phyloP scores from a whole-genome alignment of 306 rosid genomes.

The Rosa rugosa region DNA sequence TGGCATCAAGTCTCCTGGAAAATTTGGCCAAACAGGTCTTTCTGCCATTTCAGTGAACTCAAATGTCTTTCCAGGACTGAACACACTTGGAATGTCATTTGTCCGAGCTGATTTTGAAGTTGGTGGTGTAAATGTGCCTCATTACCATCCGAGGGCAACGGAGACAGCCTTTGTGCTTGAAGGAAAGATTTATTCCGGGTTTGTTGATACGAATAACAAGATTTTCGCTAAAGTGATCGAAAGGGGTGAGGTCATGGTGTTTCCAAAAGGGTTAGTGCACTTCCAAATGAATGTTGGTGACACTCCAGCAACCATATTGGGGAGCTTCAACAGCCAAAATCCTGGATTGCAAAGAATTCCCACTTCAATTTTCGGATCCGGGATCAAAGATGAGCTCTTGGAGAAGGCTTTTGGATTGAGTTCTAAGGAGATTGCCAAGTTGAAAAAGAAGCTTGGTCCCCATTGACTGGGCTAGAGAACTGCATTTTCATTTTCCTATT shows the following conservation, averaged over 20 bases:
- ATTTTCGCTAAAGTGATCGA: slow-evolving; percentile 75
- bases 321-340: slow-evolving; percentile 92
- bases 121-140: slow-evolving; percentile 83
- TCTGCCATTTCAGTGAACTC: slow-evolving; percentile 62
- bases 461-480: slow-evolving; percentile 22
- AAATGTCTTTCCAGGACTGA: slow-evolving; percentile 72
- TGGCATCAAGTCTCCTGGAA: slow-evolving; percentile 65
- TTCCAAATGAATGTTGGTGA: slow-evolving; percentile 94
- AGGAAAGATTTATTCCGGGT: slow-evolving; percentile 80
- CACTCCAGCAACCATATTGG: slow-evolving; percentile 66
- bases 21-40: slow-evolving; percentile 60
- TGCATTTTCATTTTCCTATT: background rate
- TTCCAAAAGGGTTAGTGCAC: slow-evolving; percentile 81
- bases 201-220: slow-evolving; percentile 67
- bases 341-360: slow-evolving; percentile 80
- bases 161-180: slow-evolving; percentile 74
- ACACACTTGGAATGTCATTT: slow-evolving; percentile 85
- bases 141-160: slow-evolving; percentile 87
- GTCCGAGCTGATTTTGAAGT: slow-evolving; percentile 79
- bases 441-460: slow-evolving; percentile 58
- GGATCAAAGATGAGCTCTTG: slow-evolving; percentile 67
- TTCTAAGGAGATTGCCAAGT: slow-evolving; percentile 55
- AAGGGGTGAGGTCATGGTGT: slow-evolving; percentile 90
- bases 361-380: slow-evolving; percentile 71
- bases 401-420: slow-evolving; percentile 85